Evolutionary conservation across 2,329 filamentous ascomycete species (phyloP).

Genomic region (Alternaria hordeiaustralica): DNA sequence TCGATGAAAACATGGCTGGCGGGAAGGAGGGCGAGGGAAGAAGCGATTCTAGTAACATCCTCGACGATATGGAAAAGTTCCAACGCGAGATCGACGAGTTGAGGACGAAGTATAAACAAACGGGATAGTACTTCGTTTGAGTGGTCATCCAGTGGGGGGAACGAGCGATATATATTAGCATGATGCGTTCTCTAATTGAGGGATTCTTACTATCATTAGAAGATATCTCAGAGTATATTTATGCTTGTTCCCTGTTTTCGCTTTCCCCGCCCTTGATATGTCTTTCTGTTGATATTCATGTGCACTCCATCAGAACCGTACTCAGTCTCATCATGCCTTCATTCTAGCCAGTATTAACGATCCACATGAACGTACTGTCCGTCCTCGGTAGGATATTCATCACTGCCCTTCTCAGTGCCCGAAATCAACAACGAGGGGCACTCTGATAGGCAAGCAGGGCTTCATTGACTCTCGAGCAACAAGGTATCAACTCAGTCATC

Average conservation of each 20-base stretch:
- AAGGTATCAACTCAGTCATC: not conserved
- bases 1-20: not conserved
- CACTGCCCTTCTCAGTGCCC: not conserved
- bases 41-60: conserved; percentile 36
- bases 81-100: conserved; percentile 50
- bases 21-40: conserved; percentile 1
- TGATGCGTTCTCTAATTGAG: not conserved
- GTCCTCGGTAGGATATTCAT: not conserved
- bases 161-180: not conserved
- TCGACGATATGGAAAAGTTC: conserved; percentile 50
- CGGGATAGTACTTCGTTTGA: not conserved
- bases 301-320: not conserved
- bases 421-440: not conserved
- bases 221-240: not conserved
- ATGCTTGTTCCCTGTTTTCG: not conserved
- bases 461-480: not conserved
- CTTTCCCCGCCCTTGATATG: not conserved
- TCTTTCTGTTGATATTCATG: not conserved
- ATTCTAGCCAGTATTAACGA: not conserved
- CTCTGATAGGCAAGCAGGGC: not conserved
- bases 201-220: not conserved
- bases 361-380: not conserved
- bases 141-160: not conserved
- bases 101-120: conserved; percentile 34
- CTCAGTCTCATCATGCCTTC: not conserved